Conservation (phyloP, 805 yeast species). For the Zygoascus tannicola region DNA sequence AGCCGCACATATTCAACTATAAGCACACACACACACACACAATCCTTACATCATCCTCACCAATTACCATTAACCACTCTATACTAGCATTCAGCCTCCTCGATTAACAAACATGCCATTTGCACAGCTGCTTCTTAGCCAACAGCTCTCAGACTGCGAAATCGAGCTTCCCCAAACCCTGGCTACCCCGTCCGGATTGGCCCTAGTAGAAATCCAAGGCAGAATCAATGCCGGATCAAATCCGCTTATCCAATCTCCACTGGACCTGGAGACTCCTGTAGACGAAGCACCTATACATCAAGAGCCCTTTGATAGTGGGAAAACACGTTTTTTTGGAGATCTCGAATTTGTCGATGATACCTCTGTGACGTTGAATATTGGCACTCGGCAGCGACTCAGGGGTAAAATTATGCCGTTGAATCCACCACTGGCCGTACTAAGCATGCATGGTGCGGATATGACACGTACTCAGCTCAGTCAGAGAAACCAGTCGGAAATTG, state of each 20-base stretch:
- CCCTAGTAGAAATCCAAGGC: slow-evolving; percentile 20
- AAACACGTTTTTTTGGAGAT: slow-evolving; percentile 9
- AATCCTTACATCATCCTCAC: too few relatives aligned
- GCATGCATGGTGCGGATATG: slow-evolving; percentile 7
- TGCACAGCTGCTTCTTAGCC: slow-evolving; percentile 1
- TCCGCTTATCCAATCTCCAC: slow-evolving; percentile 13
- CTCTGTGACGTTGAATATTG: slow-evolving; percentile 15
- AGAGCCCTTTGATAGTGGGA: background rate
- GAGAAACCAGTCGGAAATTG: background rate
- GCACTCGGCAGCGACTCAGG: slow-evolving; percentile 16
- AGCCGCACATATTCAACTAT: too few relatives aligned
- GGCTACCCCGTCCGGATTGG: slow-evolving; percentile 19
- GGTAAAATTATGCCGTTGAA: slow-evolving; percentile 16
- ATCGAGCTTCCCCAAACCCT: slow-evolving; percentile 12
- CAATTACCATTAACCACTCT: background rate
- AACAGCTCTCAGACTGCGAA: background rate
- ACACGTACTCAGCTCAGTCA: slow-evolving; percentile 4
- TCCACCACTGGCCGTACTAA: slow-evolving; percentile 17
- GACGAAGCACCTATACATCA: slow-evolving; percentile 1
- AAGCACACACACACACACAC: too few relatives aligned
- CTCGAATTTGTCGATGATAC: slow-evolving; percentile 11
- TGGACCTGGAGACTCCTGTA: slow-evolving; percentile 6
- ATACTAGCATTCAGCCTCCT: background rate
- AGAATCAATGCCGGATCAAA: slow-evolving; percentile 16
- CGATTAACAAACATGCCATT: too few relatives aligned